Base-by-base conservation (phyloP, 352 stramenopile species). In the Elongisporangium anandrum region DNA sequence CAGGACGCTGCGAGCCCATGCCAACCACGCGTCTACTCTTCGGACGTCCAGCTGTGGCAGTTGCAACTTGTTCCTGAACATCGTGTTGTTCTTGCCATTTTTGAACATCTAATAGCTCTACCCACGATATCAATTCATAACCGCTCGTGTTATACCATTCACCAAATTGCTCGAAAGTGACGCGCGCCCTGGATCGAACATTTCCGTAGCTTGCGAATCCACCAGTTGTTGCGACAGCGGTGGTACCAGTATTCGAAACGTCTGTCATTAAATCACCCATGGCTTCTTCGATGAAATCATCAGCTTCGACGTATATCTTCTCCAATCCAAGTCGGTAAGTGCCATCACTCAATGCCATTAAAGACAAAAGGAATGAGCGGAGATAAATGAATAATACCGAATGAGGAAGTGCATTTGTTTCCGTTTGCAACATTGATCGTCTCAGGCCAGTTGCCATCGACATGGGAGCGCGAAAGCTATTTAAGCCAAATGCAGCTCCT, bases 141-240 rank as follows among this genome's bases (percentile, higher is more conserved):
- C 87, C 87, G 8, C 85, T 77, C 4, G 77, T 84, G 59, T 96
- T 96, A 61, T 96, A 96, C 87, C 87, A 96, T 51, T 94, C 88
- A 19, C 88, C 88, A 72, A 97, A 95, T 61, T 95, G 85, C 54
- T 96, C 81, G 59, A 97, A 97, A 4, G 90, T 96, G 17, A 97
- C 79, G 50, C 86, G 72, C 13, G 76, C 72, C 9, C 81, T 69
- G 8, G 81, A 89, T 6, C 78, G 77, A 1, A 81, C 77, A 52
- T 77, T 91, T 21, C 81, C 83, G 34, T 88, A 93, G 1, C 69
- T 79, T 3, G 81, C 75, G 20, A 85, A 77, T 7, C 69, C 72
- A 38, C 62, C 72, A 2, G 49, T 38, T 1, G 59, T 59, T 2
- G 34, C 63, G 19, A 66, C 63, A 4, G 68, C 65, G 34, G 56